Base-by-base conservation (phyloP, 208 protist genomes). In the Herpetomonas samuelpessoai region DNA sequence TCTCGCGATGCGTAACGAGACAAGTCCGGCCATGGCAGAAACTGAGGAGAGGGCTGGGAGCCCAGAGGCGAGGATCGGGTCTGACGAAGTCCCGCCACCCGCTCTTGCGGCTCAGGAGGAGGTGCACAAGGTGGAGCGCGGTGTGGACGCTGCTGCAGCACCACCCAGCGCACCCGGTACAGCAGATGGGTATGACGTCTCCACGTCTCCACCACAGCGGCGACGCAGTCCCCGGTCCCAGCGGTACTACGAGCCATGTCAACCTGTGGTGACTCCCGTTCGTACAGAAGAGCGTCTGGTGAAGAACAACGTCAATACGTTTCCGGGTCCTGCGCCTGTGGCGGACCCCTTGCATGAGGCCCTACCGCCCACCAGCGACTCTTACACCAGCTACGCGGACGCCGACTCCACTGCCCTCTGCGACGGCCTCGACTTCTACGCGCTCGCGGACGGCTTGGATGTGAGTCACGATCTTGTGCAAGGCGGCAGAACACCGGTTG, bases 211-310 rank as follows among this genome's bases (percentile, higher is more conserved):
- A n/a, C 27, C 39, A 3, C 48, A 52, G 39, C 19, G n/a, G 2
- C 19, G 1, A 2, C 24, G 30, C 24, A 53, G 46, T 21, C 27
- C 53, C 45, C 31, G 56, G 1, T 62, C 68, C 26, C 28, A 54
- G n/a, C 41, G 57, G 1, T 74, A 74, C 55, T 57, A 44, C 30
- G 68, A 74, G 44, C 68, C 68, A 12, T 74, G 68, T 60, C 68
- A 74, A 49, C 68, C 68, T 2, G 52, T 74, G 19, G 41, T 59
- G 14, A 61, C 49, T 16, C 18, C 59, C 47, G 31, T 0, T 16
- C 22, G 2, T 35, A 50, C 46, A 27, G 31, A 25, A 35, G 18
- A 26, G 12, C 21, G 35, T 25, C 10, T 51, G 52, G 24, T 53
- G 45, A 12, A 29, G 27, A 3, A 24, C 18, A 26, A 52, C 30